Evolutionary conservation across 108 stramenopile species (phyloP).

Genomic region (Cyclotella cryptica): DNA sequence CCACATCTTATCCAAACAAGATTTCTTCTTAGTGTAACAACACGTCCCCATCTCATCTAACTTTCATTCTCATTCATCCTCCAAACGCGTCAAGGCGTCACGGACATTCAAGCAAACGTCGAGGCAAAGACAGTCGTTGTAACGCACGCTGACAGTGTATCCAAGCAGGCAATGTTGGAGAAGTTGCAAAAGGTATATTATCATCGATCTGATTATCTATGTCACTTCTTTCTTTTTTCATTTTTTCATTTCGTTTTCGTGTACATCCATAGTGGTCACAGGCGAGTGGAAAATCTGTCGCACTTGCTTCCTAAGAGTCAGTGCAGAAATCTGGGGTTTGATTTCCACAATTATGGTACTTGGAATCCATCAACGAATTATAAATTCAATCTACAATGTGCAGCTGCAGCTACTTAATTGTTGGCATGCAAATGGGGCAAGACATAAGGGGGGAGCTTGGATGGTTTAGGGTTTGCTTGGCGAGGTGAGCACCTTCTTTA

Average conservation of each 20-base stretch:
- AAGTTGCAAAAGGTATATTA: conserved; percentile 77
- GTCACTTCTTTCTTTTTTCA: conserved; percentile 1
- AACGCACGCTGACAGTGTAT: conserved; percentile 58
- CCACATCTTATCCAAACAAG: too few species aligned
- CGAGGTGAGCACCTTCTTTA: too few species aligned
- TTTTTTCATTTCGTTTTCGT: background rate
- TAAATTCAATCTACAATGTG: too few species aligned
- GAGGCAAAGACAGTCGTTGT: conserved; percentile 78
- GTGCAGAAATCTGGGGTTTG: background rate
- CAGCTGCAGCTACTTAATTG: too few species aligned
- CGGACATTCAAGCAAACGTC: conserved; percentile 71
- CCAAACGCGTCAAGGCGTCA: conserved; percentile 55
- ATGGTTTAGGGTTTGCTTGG: too few species aligned
- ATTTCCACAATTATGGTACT: background rate
- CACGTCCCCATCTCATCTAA: background rate
- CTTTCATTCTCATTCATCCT: background rate
- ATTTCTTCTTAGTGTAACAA: too few species aligned
- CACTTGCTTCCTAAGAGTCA: conserved; percentile 37
- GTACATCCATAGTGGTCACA: conserved; percentile 52
- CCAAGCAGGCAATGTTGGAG: conserved; percentile 68
- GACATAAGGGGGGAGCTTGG: too few species aligned
- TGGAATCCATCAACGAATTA: background rate
- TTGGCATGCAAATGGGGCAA: too few species aligned
- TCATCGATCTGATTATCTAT: background rate
- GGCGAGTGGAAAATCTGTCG: conserved; percentile 69